Base-by-base conservation (phyloP, 768 basidiomycete species). In the Scleroderma citrinum region DNA sequence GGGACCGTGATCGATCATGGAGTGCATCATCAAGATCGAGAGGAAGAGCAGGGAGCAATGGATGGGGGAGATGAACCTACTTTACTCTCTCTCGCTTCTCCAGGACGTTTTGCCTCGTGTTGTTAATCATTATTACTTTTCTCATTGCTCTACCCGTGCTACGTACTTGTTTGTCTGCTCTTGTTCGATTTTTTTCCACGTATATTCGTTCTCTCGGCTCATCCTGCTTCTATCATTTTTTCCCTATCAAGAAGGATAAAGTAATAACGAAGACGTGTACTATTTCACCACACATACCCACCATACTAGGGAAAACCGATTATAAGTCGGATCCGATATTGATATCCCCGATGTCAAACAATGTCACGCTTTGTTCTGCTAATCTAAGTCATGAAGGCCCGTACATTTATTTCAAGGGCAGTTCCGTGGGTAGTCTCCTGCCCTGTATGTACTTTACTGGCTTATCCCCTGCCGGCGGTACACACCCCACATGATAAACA, bases 1-100 rank as follows among this genome's bases (percentile, higher is more conserved):
- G 74, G 64, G 75, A 76, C 14, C 62, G 72, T n/a, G 68, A 74
- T n/a, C 54, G 74, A 11, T 60, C 56, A 17, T 68, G 67, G 67
- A 42, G 51, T 34, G 46, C 50, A 8, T 57, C 60, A 17, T 47
- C 64, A 14, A 53, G 65, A 39, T 35, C 65, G 29, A 57, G 70
- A 38, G 64, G 69, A 5, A 55, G 70, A 45, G 65, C 67, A 1
- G 66, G 63, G 31, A 70, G 70, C 29, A 62, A 59, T 54, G 69
- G 70, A 31, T 65, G 69, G 66, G 67, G 66, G 24, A 57, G 67
- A 53, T 67, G 49, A 57, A 43, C 8, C 24, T 19, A n/a, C 7
- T 42, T 32, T 14, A 20, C 32, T 7, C 26, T 38, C 47, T 45
- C 47, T 48, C 31, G 34, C 52, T 44, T 39, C 6, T 37, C n/a